Base-by-base conservation (phyloP, 257 asterid genomes). In the Fraxinus pennsylvanica region DNA sequence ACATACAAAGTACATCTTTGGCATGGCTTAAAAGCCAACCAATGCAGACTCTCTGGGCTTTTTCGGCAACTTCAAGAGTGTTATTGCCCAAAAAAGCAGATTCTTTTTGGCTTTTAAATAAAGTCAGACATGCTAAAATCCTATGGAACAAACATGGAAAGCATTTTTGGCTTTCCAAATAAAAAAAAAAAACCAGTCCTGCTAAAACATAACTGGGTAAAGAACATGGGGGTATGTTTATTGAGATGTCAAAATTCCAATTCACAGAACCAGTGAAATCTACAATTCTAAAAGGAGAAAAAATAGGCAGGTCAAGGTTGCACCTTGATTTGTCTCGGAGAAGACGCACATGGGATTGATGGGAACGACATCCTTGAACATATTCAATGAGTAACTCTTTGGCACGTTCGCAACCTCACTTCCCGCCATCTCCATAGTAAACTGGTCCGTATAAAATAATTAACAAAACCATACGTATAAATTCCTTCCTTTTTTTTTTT, bases 361-460 rank as follows among this genome's bases (percentile, higher is more conserved):
- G 5, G 91, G 89, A 47, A 87, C 85, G 74, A 87, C 81, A 74
- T 87, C 91, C 72, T 85, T 84, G 79, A 80, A 87, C 91, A 87
- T 87, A 72, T 87, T 81, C 78, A 87, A 68, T 1, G 91, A 85
- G 85, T 85, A 85, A 74, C 86, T 82, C 68, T 85, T 87, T 27
- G 91, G 91, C 85, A 81, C 63, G 74, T 84, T 81, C 50, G 82
- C 86, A 9, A 15, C 29, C 0, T 85, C 86, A 67, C 84, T 83
- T 4, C 81, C 86, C 54, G 84, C 86, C 91, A 81, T 85, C 85
- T 87, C 91, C 91, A 87, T 85, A 3, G 82, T 81, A 72, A 85
- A 87, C 91, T 87, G 85, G 68, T 76, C 6, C 1, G 12, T 22
- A 82, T 67, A 54, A 54, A 54, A 54, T 54, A 54, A 54, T 54